A percentile compares a stretch with the other conserved stretches of the same genome.
These are phyloP conservation scores for Aspergillus mulundensis DNA, from an alignment of 495 filamentous ascomycete species.

Conservation along the genomic window DNA sequence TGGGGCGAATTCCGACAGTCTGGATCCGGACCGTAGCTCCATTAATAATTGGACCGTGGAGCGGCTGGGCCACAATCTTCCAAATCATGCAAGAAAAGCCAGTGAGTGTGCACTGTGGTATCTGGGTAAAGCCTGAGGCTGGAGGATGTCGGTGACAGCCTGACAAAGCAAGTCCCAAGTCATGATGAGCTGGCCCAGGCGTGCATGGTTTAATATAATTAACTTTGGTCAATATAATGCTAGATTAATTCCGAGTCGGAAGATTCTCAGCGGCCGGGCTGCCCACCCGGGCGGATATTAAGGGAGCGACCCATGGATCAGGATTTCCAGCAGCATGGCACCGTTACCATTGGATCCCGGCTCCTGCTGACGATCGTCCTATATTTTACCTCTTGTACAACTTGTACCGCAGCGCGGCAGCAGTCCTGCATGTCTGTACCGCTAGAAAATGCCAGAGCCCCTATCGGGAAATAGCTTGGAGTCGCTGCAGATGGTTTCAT, in stretches of 20 bases:
- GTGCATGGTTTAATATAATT: slow-evolving; percentile 8
- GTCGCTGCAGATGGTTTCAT: neutral
- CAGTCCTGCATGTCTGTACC: neutral
- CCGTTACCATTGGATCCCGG: slow-evolving; percentile 24
- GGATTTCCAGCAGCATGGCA: slow-evolving; percentile 24
- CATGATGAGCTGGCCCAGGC: neutral
- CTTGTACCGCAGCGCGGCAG: too few relatives aligned
- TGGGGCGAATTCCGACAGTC: slow-evolving; percentile 24
- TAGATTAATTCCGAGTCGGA: slow-evolving; percentile 4
- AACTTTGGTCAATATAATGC: neutral
- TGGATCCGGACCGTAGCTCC: slow-evolving; percentile 22
- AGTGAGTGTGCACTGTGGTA: too few relatives aligned
- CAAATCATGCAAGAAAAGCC: neutral
- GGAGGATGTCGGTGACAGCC: too few relatives aligned
- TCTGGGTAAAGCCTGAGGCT: neutral
- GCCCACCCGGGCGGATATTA: slow-evolving; percentile 17
- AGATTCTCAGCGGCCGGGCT: slow-evolving; percentile 3
- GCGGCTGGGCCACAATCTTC: neutral
- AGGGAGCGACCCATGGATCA: slow-evolving; percentile 18
- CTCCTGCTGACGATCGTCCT: slow-evolving; percentile 19
- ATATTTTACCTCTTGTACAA: slow-evolving; percentile 10
- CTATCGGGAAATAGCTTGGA: neutral
- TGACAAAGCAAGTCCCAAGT: neutral
- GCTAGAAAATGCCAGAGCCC: slow-evolving; percentile 3
- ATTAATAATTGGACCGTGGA: slow-evolving; percentile 12